phyloP scores from a whole-genome alignment of 129 eudicot species.

The Oenanthe sinensis region DNA sequence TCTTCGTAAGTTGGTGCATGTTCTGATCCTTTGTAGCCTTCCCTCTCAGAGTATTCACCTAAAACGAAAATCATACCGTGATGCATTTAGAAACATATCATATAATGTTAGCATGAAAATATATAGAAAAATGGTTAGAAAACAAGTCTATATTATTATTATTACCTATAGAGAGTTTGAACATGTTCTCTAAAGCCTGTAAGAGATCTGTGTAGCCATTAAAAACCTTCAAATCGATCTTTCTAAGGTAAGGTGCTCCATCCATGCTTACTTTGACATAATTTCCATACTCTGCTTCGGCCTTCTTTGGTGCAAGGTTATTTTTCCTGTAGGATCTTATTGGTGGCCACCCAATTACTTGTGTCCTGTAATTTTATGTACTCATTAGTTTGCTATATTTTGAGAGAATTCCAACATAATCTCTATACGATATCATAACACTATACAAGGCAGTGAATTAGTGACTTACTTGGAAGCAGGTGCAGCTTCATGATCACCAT shows the following conservation, averaged over 20 bases:
- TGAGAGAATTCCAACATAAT: background rate
- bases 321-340: conserved; percentile 63
- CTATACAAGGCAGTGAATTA: conserved; percentile 28
- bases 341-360: conserved; percentile 96
- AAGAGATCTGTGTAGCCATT: conserved; percentile 56
- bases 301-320: conserved; percentile 32
- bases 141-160: background rate
- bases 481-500: conserved; percentile 26
- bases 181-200: conserved; percentile 58
- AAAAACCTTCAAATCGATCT: conserved; percentile 72
- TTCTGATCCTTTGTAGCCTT: conserved; percentile 78
- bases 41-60: conserved; percentile 69
- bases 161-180: conserved; percentile 53
- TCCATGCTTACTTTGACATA: conserved; percentile 88
- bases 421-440: background rate
- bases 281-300: conserved; percentile 43
- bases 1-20: conserved; percentile 87
- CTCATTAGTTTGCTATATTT: background rate
- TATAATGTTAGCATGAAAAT: background rate
- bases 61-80: background rate
- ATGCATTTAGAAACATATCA: background rate
- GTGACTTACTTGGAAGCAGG: conserved; percentile 70
- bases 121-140: background rate
- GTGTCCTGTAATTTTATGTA: conserved; percentile 41
- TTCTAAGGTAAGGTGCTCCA: conserved; percentile 86